A percentile compares a stretch with the other conserved stretches of the same genome.
phyloP scores from a whole-genome alignment of 1,284 basidiomycete genomes.

The Fomitiporia mediterranea region DNA sequence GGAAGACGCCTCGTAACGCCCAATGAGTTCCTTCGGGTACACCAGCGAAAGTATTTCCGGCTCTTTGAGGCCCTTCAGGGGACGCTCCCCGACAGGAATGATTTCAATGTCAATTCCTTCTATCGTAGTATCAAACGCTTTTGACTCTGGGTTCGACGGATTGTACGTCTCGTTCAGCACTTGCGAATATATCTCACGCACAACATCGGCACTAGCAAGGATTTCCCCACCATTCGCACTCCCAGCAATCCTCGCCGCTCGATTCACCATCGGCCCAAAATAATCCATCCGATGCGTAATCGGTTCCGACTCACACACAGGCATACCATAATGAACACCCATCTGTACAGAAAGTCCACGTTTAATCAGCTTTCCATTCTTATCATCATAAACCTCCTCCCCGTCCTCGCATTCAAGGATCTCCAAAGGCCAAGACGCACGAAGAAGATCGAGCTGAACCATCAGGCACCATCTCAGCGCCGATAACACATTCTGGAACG shows the following conservation, averaged over 20 bases:
- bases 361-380: slow-evolving; percentile 68
- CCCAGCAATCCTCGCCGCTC: slow-evolving; percentile 82
- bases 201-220: slow-evolving; percentile 86
- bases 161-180: slow-evolving; percentile 51
- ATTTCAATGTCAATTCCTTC: slow-evolving; percentile 72
- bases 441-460: slow-evolving; percentile 82
- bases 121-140: slow-evolving; percentile 60
- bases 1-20: slow-evolving; percentile 73
- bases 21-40: slow-evolving; percentile 75
- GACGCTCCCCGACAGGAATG: slow-evolving; percentile 81
- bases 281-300: slow-evolving; percentile 98
- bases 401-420: slow-evolving; percentile 93
- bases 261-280: slow-evolving; percentile 91
- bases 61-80: slow-evolving; percentile 90
- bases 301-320: slow-evolving; percentile 90
- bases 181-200: slow-evolving; percentile 74
- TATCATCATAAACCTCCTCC: slow-evolving; percentile 73
- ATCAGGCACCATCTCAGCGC: slow-evolving; percentile 91
- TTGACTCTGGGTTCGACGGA: slow-evolving; percentile 45
- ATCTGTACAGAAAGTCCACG: slow-evolving; percentile 94
- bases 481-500: slow-evolving; percentile 85
- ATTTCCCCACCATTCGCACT: slow-evolving; percentile 93
- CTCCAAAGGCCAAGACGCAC: slow-evolving; percentile 91
- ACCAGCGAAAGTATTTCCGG: slow-evolving; percentile 84
- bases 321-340: slow-evolving; percentile 93